Evolutionary conservation across 1,139 yeast species (phyloP), one percentile per base, ranked within the genome.

Genomic region (Petasospora rhodanensis): DNA sequence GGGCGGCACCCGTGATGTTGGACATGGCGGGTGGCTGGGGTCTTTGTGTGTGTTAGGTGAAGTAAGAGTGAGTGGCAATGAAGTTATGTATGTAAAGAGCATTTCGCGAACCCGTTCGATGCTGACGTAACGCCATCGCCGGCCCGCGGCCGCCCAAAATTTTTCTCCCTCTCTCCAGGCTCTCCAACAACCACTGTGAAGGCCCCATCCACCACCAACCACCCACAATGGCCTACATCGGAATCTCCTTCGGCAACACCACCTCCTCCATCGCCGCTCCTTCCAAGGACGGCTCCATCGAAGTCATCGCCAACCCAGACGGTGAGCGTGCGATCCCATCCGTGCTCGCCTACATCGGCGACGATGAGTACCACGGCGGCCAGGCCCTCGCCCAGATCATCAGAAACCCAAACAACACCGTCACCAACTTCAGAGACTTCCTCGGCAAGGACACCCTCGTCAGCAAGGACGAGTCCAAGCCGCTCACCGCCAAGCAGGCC

Each of bases 251-350:
- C 61, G 99, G 99, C 61, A 91, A 91, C 75, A 82, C 96, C 32
- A 76, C 95, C 38, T 83, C 97, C 28, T 84, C 97, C 45, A 87
- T 91, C 60, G 96, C 97, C 28, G 84, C 83, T 57, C 87, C 89
- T 48, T 76, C 81, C 37, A 65, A 70, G 55, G 96, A 89, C 52
- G 95, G 95, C 40, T 85, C 83, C 61, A 94, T 87, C 42, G 96
- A 91, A 56, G 95, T 91, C 46, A 91, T 91, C 61, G 98, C 98
- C 51, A 91, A 91, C 75, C 96, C 94, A 51, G 98, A 91, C 58
- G 99, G 99, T 61, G 98, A 93, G 65, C 87, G 98, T 68, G 75
- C 93, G 42, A 91, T 91, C 57, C 96, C 97, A 44, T 83, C 97
- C 16, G 84, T 84, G 37, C 71, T 91, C 45, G 80, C 97, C 12